Base-by-base conservation (phyloP, 2,329 filamentous ascomycete genomes). In the Rhinocladiella similis region DNA sequence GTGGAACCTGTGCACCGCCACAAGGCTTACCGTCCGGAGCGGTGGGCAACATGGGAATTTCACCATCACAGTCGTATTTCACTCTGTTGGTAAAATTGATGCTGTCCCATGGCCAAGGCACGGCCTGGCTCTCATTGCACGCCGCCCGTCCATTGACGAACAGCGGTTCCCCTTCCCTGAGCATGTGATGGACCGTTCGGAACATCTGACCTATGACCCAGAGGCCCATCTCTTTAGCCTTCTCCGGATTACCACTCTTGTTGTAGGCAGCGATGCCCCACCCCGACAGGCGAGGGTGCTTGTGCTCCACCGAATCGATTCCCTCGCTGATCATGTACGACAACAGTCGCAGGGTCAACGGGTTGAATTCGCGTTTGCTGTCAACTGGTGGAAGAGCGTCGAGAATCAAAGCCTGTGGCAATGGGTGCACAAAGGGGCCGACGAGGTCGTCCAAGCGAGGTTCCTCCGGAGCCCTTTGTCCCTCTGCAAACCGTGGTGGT, bases 361-460 rank as follows among this genome's bases (percentile, higher is more conserved):
- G 22, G 22, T 25, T 46, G 9, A 19, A 16, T 6, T 35, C 46
- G 10, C 29, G 29, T 3, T 12, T 33, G 29, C 29, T 33, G 10
- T 12, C 10, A 4, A 7, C 29, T 12, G 29, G 27, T 46, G 25
- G 18, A 45, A 47, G 53, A 3, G 52, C 63, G 13, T 62, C 53
- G 29, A 63, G 61, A 42, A 66, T 62, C 18, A 66, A 38, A 4
- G 49, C 46, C 18, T 62, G 12, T 7, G 63, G 63, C 16, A 65
- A 35, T 1, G 49, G 51, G 20, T 50, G 43, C 36, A 43, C 43
- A 20, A 50, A 39, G 2, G 50, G 49, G 10, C 38, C 39, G 5
- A 50, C 39, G 6, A 33, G 29, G 29, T 33, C 10, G 29, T 33
- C 13, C 20, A 12, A 22, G 29, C 18, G 9, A 39, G 36, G 22